Base-by-base conservation (phyloP, 345 rosid genomes). In the Eucalyptus sp. region DNA sequence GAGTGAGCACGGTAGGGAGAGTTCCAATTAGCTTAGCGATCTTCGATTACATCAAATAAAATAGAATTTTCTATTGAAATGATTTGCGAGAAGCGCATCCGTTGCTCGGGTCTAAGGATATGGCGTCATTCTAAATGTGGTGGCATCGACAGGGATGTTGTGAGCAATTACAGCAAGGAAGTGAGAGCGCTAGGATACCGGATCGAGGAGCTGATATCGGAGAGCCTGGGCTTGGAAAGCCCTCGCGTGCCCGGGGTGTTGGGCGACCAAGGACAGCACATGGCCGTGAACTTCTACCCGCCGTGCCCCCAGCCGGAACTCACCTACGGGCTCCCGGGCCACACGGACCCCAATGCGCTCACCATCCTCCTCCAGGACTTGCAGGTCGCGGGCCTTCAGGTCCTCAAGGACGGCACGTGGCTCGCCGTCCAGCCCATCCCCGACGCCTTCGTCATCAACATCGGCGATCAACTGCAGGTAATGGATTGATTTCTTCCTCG, bases 211-310 rank as follows among this genome's bases (percentile, higher is more conserved):
- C 43, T 96, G n/a, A 95, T 97, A 87, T 97, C 99, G 62, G 98
- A 97, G 92, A 97, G 99, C 93, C 91, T 97, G 86, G 98, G 97
- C 16, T 91, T 96, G 64, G 96, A 94, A 50, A 97, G 95, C 86
- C 93, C 90, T 64, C 60, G 91, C 89, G 88, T 96, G 76, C 92
- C 91, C 85, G 81, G 92, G 3, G 94, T 92, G 7, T 71, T 95
- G 46, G 98, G 99, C 9, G 97, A 95, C n/a, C 99, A 97, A 90
- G 99, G 97, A 13, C 99, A 97, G 90, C 99, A 96, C 90, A 97
- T 97, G 99, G 98, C 99, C 25, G 92, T 97, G 10, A 97, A 97
- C 91, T 97, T 90, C 84, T 97, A 97, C 89, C 99, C 99, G 10
- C 97, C 96, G 12, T 97, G 99, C 89, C 99, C 99, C 9, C 88